Percentiles rank a stretch among this genome's conserved stretches.
phyloP scores from a whole-genome alignment of 805 yeast species.

The Brettanomyces custersianus region DNA sequence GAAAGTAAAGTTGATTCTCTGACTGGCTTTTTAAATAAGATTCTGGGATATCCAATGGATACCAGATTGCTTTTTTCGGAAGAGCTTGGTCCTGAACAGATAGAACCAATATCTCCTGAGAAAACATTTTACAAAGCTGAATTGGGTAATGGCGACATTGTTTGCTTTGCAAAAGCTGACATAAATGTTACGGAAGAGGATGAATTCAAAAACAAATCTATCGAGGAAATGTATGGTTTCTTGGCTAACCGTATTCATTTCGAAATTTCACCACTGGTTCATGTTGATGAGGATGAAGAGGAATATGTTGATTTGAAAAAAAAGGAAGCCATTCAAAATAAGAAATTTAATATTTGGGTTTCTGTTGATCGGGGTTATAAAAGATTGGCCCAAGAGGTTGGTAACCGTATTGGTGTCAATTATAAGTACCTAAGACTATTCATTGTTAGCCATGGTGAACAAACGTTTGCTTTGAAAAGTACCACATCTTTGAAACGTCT shows the following conservation, averaged over 20 bases:
- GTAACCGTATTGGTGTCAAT: conserved; percentile 40
- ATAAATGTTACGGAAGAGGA: not conserved
- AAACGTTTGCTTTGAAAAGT: conserved; percentile 38
- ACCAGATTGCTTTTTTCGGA: conserved; percentile 39
- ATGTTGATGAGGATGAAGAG: conserved; percentile 33
- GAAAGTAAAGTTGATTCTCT: conserved; percentile 36
- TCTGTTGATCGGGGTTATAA: conserved; percentile 50
- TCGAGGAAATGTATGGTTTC: conserved; percentile 42
- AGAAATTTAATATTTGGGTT: conserved; percentile 54
- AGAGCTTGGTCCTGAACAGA: conserved; percentile 48
- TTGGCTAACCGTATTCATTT: conserved; percentile 55
- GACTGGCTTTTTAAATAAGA: conserved; percentile 29
- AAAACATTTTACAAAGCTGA: conserved; percentile 47
- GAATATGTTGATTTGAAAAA: conserved; percentile 37
- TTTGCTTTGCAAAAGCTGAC: conserved; percentile 26
- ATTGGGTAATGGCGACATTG: conserved; percentile 59
- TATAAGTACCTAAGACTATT: conserved; percentile 59
- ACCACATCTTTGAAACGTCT: conserved; percentile 25
- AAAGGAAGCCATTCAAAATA: conserved; percentile 13
- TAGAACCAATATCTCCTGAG: conserved; percentile 34
- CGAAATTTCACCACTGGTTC: conserved; percentile 34
- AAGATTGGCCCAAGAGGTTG: conserved; percentile 55
- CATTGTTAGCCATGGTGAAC: conserved; percentile 49
- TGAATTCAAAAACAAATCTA: conserved; percentile 13
- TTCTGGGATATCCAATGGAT: conserved; percentile 31